These are phyloP conservation scores for Malassezia psittaci DNA, from an alignment of 1,284 basidiomycete species.

Conservation along the genomic window DNA sequence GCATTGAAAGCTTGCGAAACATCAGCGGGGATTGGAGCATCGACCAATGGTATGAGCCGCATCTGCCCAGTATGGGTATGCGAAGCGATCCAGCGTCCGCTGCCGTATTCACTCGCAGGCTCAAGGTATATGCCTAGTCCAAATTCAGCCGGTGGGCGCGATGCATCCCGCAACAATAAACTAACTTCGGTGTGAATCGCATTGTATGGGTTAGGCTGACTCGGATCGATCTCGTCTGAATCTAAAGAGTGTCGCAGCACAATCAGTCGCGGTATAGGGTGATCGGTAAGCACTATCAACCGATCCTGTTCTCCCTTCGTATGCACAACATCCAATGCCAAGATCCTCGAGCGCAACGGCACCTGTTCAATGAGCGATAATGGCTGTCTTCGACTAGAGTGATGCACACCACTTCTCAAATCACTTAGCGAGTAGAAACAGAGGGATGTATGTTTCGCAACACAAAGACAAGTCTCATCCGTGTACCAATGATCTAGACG, in stretches of 20 bases:
- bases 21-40: not conserved
- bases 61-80: slow-evolving; percentile 10
- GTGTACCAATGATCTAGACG: slow-evolving; percentile 8
- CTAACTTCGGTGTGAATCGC: not conserved
- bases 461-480: slow-evolving; percentile 3
- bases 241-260: not conserved
- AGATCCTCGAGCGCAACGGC: slow-evolving; percentile 8
- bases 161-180: not conserved
- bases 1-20: not conserved
- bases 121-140: slow-evolving; percentile 7
- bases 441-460: slow-evolving; percentile 5
- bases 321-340: slow-evolving; percentile 6
- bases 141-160: slow-evolving; percentile 5
- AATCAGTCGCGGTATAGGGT: slow-evolving; percentile 11
- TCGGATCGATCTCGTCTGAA: not conserved
- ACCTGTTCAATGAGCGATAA: slow-evolving; percentile 1
- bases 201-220: not conserved
- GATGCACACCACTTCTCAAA: not conserved
- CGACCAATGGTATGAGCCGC: not conserved
- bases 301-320: not conserved
- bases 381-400: not conserved
- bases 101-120: not conserved
- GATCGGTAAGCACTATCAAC: slow-evolving; percentile 11
- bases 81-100: slow-evolving; percentile 1
- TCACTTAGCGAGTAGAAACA: not conserved